phyloP scores from a whole-genome alignment of 23 red algal genomes.

The Gracilariopsis chorda region DNA sequence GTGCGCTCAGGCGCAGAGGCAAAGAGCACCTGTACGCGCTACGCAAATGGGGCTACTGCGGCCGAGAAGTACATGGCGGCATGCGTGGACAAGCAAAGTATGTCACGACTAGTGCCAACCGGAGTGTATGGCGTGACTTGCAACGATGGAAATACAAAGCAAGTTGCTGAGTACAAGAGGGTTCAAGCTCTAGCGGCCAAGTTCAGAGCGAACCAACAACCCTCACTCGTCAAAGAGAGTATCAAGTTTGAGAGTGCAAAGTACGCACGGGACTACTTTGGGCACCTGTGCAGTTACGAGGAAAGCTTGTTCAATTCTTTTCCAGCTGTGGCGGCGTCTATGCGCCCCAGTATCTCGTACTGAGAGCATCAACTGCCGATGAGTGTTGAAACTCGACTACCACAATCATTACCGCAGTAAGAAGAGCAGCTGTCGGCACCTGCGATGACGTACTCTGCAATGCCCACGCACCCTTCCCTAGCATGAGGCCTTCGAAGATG shows the following conservation, averaged over 20 bases:
- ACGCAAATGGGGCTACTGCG: neutral
- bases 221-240: neutral
- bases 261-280: conserved; percentile 39
- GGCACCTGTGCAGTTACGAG: conserved; percentile 60
- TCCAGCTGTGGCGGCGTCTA: conserved; percentile 34
- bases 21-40: conserved; percentile 41
- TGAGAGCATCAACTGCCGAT: too few relatives aligned
- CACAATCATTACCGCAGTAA: too few relatives aligned
- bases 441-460: too few relatives aligned
- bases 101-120: neutral
- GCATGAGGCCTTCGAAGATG: too few relatives aligned
- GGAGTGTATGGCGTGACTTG: conserved; percentile 63
- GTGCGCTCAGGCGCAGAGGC: conserved; percentile 18
- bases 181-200: conserved; percentile 23
- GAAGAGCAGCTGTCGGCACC: too few relatives aligned
- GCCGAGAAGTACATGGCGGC: conserved; percentile 64
- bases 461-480: too few relatives aligned
- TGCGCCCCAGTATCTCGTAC: conserved; percentile 25
- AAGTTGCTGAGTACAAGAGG: conserved; percentile 38
- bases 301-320: conserved; percentile 47
- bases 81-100: conserved; percentile 34
- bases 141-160: conserved; percentile 26
- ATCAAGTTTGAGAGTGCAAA: conserved; percentile 10
- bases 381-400: too few relatives aligned
- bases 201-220: conserved; percentile 7